Percentiles rank a stretch among this genome's conserved stretches.
These are phyloP conservation scores for Apocynum venetum DNA, from an alignment of 257 asterid genomes.

Conservation along the genomic window DNA sequence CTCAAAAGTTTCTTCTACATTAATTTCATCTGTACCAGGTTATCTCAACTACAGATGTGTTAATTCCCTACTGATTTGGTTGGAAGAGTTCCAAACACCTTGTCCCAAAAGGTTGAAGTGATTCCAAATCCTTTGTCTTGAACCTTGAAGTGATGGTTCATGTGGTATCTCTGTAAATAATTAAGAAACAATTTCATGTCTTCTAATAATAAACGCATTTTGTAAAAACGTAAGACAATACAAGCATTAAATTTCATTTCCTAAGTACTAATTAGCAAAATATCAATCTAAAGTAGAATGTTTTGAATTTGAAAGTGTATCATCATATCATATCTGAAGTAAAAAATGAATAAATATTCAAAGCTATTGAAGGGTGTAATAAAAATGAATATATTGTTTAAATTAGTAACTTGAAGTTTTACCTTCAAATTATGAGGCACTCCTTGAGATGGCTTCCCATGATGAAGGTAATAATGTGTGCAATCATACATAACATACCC, in stretches of 20 bases:
- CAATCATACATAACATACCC: constrained; percentile 78
- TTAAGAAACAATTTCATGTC: neutral
- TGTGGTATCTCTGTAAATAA: constrained; percentile 54
- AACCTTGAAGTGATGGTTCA: constrained; percentile 72
- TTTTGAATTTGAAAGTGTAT: neutral
- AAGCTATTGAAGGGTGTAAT: neutral
- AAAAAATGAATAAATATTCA: neutral
- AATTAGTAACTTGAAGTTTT: neutral
- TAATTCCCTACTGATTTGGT: constrained; percentile 36
- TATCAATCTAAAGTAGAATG: no score
- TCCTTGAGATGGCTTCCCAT: constrained; percentile 61
- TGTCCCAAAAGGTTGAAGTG: constrained; percentile 76
- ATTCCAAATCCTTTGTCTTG: constrained; percentile 81
- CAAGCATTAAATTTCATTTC: no score
- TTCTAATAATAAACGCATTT: no score
- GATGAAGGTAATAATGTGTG: constrained; percentile 78
- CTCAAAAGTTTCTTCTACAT: no score
- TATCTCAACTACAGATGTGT: no score
- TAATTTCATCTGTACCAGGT: no score
- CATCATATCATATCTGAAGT: no score
- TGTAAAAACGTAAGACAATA: neutral
- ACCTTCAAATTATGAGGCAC: constrained; percentile 62
- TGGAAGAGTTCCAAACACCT: constrained; percentile 70
- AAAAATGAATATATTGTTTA: neutral
- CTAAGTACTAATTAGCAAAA: neutral